A percentile compares a stretch with the other conserved stretches of the same genome.
phyloP scores from a whole-genome alignment of 306 rosid genomes.

The Purshia tridentata region DNA sequence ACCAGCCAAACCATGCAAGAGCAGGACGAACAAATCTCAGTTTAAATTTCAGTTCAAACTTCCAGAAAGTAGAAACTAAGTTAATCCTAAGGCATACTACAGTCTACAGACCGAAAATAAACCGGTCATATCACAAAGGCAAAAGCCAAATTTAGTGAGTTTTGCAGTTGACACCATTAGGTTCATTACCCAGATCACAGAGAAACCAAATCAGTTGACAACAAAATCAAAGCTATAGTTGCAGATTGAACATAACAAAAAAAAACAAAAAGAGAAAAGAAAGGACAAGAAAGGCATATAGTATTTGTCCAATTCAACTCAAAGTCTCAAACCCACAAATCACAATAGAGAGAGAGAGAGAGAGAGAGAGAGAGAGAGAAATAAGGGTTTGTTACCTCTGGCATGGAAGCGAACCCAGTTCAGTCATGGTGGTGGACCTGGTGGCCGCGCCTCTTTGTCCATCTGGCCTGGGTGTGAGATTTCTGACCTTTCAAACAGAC shows the following conservation, averaged over 20 bases:
- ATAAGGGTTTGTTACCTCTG: conserved; percentile 30
- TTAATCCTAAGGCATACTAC: too few species aligned
- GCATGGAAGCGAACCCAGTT: conserved; percentile 22
- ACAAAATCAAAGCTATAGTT: neutral
- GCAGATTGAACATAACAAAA: neutral
- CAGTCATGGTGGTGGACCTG: conserved; percentile 6
- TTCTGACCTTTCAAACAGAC: neutral
- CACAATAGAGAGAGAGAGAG: neutral
- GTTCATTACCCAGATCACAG: neutral
- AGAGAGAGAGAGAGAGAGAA: neutral
- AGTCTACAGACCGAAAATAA: too few species aligned
- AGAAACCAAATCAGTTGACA: neutral
- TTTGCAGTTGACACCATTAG: neutral
- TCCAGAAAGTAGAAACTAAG: too few species aligned
- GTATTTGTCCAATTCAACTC: too few species aligned
- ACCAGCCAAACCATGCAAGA: too few species aligned
- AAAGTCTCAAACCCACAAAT: neutral
- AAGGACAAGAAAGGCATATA: too few species aligned
- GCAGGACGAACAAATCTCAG: too few species aligned
- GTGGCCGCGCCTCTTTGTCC: neutral
- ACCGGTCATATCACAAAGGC: too few species aligned
- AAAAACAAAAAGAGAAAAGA: neutral
- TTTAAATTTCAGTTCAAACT: too few species aligned
- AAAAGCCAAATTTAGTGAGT: neutral
- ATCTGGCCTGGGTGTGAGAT: neutral